Conservation (phyloP, 305 asterid genomes). For the Fraxinus paxiana region DNA sequence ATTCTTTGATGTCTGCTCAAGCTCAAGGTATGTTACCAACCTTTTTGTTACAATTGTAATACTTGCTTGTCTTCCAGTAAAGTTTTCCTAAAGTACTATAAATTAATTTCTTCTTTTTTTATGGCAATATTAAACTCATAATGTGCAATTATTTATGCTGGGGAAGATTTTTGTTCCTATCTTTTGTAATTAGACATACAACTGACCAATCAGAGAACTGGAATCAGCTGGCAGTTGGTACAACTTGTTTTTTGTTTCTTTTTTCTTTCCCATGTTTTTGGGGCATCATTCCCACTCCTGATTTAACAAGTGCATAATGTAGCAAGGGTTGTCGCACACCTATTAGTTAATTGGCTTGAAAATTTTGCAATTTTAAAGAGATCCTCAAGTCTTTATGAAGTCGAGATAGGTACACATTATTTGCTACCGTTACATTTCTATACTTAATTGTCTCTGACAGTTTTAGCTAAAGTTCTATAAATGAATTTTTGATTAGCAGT, state of each 20-base stretch:
- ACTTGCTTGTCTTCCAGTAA: neutral
- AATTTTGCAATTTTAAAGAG: neutral
- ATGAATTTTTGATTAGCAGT: neutral
- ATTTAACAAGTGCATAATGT: neutral
- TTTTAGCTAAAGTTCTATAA: neutral
- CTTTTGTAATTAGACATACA: neutral
- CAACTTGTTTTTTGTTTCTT: neutral
- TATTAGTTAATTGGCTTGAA: neutral
- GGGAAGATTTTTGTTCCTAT: neutral
- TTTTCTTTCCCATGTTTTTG: neutral
- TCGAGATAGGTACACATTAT: neutral
- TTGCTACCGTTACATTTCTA: neutral
- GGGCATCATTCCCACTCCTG: neutral
- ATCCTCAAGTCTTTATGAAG: neutral
- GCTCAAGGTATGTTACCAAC: neutral
- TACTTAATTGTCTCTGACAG: neutral
- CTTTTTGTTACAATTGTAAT: neutral
- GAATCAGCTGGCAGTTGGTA: neutral
- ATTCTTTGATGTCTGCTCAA: slow-evolving; percentile 21
- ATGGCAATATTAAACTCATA: neutral
- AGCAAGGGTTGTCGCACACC: neutral
- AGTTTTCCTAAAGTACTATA: neutral
- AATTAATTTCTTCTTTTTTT: neutral
- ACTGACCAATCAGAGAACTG: neutral
- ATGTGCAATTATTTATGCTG: neutral